phyloP scores from a whole-genome alignment of 208 protist genomes.

The Leishmania aethiopica region DNA sequence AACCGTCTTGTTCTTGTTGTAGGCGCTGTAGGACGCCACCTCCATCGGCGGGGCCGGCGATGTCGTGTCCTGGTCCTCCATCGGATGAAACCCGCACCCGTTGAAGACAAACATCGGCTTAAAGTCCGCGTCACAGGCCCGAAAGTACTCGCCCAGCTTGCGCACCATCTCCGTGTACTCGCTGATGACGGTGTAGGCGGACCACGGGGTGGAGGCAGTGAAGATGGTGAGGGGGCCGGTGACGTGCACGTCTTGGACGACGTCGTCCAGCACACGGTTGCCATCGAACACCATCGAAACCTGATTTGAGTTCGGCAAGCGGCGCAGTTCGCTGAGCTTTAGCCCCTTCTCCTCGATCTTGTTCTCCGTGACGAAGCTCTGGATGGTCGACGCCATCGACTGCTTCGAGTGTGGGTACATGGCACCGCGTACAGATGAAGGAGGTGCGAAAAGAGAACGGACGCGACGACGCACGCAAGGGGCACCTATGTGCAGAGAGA shows the following conservation, averaged over 20 bases:
- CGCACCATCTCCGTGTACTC: slow-evolving; percentile 38
- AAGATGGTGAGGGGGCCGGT: slow-evolving; percentile 65
- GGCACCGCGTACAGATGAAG: background rate
- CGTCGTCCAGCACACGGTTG: slow-evolving; percentile 77
- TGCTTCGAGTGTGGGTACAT: slow-evolving; percentile 44
- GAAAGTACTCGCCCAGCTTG: slow-evolving; percentile 29
- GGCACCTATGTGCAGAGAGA: slow-evolving; percentile 1
- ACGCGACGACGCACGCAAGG: background rate
- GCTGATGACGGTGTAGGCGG: slow-evolving; percentile 61
- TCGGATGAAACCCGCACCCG: slow-evolving; percentile 50
- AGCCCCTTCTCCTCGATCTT: slow-evolving; percentile 69
- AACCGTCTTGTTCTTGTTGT: slow-evolving; percentile 18
- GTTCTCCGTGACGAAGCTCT: slow-evolving; percentile 63
- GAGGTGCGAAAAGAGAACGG: background rate
- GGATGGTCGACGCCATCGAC: slow-evolving; percentile 38
- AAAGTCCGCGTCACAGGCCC: slow-evolving; percentile 26
- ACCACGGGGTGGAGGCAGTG: slow-evolving; percentile 68
- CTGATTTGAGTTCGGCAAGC: slow-evolving; percentile 49
- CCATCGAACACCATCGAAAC: slow-evolving; percentile 79
- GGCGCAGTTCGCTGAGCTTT: slow-evolving; percentile 48
- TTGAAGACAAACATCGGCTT: slow-evolving; percentile 67
- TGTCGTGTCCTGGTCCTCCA: slow-evolving; percentile 31
- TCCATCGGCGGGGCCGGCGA: slow-evolving; percentile 25
- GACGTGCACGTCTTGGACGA: slow-evolving; percentile 61
- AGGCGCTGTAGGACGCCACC: slow-evolving; percentile 23